Evolutionary conservation across 2,329 filamentous ascomycete genomes (phyloP).

Genomic region (Hymenoscyphus scutula): DNA sequence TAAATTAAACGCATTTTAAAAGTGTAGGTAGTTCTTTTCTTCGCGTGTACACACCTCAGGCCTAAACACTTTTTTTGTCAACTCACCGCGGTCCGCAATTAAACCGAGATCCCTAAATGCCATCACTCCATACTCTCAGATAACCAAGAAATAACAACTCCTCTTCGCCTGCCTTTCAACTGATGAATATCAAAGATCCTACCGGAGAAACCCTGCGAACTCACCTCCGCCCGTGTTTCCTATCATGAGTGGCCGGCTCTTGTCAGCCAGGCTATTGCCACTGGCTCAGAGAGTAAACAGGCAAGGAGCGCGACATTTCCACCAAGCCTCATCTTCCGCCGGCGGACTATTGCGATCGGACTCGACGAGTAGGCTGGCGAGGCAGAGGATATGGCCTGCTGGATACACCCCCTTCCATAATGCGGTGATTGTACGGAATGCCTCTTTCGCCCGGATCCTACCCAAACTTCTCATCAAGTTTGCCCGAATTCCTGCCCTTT

Average conservation of each 20-base stretch:
- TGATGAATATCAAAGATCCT: constrained; percentile 24
- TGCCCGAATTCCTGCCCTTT: constrained; percentile 81
- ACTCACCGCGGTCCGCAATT: not conserved
- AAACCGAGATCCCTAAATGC: not conserved
- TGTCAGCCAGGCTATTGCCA: constrained; percentile 70
- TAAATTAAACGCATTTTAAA: too few species aligned
- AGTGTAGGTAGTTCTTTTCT: too few species aligned
- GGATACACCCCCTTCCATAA: constrained; percentile 82
- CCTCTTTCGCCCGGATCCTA: constrained; percentile 63
- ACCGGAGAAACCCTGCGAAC: constrained; percentile 17
- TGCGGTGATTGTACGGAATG: constrained; percentile 61
- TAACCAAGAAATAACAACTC: constrained; percentile 12
- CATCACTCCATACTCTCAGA: not conserved
- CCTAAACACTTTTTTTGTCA: too few species aligned
- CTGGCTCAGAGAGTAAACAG: constrained; percentile 59
- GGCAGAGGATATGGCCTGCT: constrained; percentile 70
- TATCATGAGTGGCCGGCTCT: constrained; percentile 50
- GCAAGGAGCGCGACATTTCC: constrained; percentile 59
- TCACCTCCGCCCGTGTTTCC: constrained; percentile 20
- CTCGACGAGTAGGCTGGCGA: constrained; percentile 57
- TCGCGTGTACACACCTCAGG: too few species aligned
- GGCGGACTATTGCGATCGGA: constrained; percentile 69
- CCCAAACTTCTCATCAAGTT: constrained; percentile 92
- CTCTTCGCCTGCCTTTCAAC: constrained; percentile 5
- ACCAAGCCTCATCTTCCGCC: constrained; percentile 58